These are phyloP conservation scores for Solanum piurae DNA, from an alignment of 257 asterid genomes.

Conservation along the genomic window DNA sequence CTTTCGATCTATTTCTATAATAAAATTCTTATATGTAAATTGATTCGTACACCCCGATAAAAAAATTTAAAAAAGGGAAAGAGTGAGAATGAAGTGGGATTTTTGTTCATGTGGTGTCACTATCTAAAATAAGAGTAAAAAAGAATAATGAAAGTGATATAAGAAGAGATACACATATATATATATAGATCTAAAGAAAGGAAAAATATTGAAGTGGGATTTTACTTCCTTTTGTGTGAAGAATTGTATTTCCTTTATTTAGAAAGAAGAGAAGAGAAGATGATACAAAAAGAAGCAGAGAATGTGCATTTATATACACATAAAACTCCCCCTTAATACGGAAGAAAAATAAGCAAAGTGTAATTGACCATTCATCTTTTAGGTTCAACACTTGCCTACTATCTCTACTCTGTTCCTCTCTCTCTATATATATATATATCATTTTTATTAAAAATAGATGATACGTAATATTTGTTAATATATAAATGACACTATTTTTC, in stretches of 20 bases:
- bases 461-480: no score
- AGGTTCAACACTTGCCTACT: not conserved
- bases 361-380: constrained; percentile 13
- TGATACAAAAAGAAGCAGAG: not conserved
- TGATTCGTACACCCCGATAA: not conserved
- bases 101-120: not conserved
- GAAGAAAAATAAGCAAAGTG: constrained; percentile 8
- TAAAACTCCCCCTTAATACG: not conserved
- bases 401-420: no score
- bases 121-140: not conserved
- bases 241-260: not conserved
- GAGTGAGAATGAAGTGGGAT: not conserved
- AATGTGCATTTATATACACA: constrained; percentile 10
- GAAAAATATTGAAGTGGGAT: not conserved
- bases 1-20: not conserved
- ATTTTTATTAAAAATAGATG: no score
- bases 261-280: not conserved
- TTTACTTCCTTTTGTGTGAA: not conserved
- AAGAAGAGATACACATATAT: not conserved
- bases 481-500: no score
- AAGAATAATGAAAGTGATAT: not conserved
- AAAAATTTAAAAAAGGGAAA: not conserved
- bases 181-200: constrained; percentile 20
- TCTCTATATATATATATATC: no score
- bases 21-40: not conserved